Conservation (phyloP, 2,329 filamentous ascomycete genomes). For the Aspergillus arachidicola region DNA sequence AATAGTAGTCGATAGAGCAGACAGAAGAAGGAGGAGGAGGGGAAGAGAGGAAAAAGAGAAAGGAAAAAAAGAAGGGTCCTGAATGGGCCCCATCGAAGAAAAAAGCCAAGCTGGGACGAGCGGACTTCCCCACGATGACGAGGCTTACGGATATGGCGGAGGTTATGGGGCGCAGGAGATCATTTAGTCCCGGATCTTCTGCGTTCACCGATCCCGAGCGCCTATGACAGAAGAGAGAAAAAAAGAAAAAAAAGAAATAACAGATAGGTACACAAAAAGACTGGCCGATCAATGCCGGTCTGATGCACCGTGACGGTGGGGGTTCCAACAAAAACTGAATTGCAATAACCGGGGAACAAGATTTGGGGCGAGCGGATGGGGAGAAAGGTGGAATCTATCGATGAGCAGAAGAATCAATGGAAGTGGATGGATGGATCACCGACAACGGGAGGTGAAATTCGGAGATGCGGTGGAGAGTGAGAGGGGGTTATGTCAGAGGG, state of each 20-base stretch:
- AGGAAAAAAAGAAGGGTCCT: slow-evolving; percentile 16
- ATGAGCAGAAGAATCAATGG: neutral
- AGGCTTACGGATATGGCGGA: slow-evolving; percentile 27
- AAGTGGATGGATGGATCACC: neutral
- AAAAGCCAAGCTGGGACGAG: slow-evolving; percentile 18
- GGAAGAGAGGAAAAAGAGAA: slow-evolving; percentile 12
- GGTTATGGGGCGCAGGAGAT: slow-evolving; percentile 23
- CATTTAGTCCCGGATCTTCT: slow-evolving; percentile 22
- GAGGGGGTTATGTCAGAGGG: neutral
- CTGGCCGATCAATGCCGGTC: slow-evolving; percentile 1
- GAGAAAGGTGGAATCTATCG: neutral
- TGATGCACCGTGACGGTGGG: slow-evolving; percentile 1
- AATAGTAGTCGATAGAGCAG: slow-evolving; percentile 15
- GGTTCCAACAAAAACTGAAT: neutral
- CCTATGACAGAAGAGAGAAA: slow-evolving; percentile 9
- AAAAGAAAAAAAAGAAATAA: neutral
- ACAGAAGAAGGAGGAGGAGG: slow-evolving; percentile 14
- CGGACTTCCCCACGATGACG: slow-evolving; percentile 27
- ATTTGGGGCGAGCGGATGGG: neutral
- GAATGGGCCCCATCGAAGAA: slow-evolving; percentile 16
- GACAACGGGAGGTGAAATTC: neutral
- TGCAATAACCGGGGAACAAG: slow-evolving; percentile 3
- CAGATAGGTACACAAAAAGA: neutral
- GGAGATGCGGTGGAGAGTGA: neutral
- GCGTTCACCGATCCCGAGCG: neutral